Conservation (phyloP, 345 rosid species). For the Murraya paniculata region DNA sequence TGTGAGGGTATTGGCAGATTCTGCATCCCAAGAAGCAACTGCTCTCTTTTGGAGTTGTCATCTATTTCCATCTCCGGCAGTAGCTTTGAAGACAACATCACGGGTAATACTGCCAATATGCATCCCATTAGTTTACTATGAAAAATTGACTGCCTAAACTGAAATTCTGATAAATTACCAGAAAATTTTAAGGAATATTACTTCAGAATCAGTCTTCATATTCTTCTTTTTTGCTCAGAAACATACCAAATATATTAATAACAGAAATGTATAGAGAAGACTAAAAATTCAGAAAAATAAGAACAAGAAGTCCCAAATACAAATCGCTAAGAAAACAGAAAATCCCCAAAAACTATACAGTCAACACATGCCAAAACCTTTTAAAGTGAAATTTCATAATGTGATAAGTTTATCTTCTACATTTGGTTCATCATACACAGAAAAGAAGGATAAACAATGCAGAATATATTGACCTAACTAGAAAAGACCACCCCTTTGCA, state of each 20-base stretch:
- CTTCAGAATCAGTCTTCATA: not conserved
- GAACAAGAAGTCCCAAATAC: not conserved
- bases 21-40: conserved; percentile 85
- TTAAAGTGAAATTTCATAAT: not conserved
- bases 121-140: not conserved
- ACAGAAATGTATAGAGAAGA: not conserved
- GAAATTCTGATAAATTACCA: not conserved
- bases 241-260: not conserved
- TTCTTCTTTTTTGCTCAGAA: not conserved
- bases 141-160: not conserved
- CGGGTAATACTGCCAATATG: conserved; percentile 65
- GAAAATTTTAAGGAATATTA: not conserved
- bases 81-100: conserved; percentile 91
- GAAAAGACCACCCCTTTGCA: not conserved
- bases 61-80: conserved; percentile 93
- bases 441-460: not conserved
- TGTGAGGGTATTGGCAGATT: conserved; percentile 66
- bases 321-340: not conserved
- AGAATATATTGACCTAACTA: not conserved
- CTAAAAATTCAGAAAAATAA: not conserved
- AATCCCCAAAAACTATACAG: not conserved
- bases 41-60: conserved; percentile 79
- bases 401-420: not conserved
- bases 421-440: not conserved
- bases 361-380: not conserved